Conservation (phyloP, 257 asterid species). For the Ligustrum vulgare region DNA sequence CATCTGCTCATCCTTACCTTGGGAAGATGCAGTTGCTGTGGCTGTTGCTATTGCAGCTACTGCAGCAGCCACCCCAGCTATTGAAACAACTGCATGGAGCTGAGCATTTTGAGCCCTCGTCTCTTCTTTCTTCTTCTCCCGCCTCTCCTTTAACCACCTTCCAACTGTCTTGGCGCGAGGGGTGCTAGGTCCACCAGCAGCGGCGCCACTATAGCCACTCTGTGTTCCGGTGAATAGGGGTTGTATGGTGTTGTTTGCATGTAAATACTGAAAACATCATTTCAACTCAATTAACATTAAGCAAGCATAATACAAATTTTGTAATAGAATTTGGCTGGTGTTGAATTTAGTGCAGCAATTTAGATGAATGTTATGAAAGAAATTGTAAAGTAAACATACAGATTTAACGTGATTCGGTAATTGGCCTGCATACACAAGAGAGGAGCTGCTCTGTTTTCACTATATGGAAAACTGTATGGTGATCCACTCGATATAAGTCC, state of each 20-base stretch:
- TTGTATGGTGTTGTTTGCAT: constrained; percentile 86
- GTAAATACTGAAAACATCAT: constrained; percentile 57
- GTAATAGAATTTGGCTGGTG: neutral
- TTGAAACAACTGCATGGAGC: constrained; percentile 85
- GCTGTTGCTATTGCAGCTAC: constrained; percentile 93
- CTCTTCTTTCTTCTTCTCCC: constrained; percentile 94
- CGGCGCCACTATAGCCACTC: constrained; percentile 42
- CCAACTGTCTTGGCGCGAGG: constrained; percentile 94
- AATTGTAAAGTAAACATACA: too few species aligned
- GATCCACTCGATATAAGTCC: too few species aligned
- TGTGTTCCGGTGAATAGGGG: constrained; percentile 78
- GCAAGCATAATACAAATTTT: neutral
- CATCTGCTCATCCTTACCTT: constrained; percentile 68
- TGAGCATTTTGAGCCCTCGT: constrained; percentile 89
- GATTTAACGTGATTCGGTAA: too few species aligned
- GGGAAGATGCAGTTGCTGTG: constrained; percentile 75
- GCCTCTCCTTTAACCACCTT: constrained; percentile 89
- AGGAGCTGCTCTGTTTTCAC: too few species aligned
- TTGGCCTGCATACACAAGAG: too few species aligned
- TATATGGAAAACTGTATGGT: too few species aligned
- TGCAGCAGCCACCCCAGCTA: constrained; percentile 94
- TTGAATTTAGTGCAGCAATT: too few species aligned
- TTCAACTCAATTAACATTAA: neutral
- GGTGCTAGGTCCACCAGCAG: constrained; percentile 55
- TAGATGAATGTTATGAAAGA: too few species aligned